Evolutionary conservation across 768 basidiomycete species (phyloP), one percentile per base, ranked within the genome.

Genomic region (Rhodocollybia butyracea): DNA sequence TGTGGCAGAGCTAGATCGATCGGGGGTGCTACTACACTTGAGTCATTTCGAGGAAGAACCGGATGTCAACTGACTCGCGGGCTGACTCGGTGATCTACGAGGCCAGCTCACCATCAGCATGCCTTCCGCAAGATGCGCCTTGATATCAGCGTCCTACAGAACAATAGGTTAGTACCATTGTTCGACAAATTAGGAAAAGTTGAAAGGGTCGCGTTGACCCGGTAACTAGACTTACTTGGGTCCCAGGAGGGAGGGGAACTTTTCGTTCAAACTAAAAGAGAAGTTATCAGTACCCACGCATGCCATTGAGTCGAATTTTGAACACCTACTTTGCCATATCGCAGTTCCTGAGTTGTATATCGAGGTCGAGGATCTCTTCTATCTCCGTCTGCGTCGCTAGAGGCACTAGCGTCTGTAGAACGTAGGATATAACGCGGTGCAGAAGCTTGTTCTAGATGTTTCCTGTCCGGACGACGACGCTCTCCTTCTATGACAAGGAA

Each of bases 91-190:
- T 8, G 48, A 26, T 15, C 32, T 31, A 27, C 51, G 51, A 31
- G 51, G 51, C 51, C 51, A 53, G 42, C 39, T 53, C 26, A 53
- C 51, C 39, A 29, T 39, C 27, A 53, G 40, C 27, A 53, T 53
- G 17, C 51, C 51, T 5, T 53, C 51, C 24, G 51, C 19, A n/a
- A 53, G 24, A 31, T 30, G 38, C 21, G 51, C 51, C 1, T 27
- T 53, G 51, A 53, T 53, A 3, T 53, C 39, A 41, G 51, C 24
- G 10, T 53, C 17, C 51, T 53, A 40, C 7, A 21, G 15, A 21
- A 36, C 38, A 36, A 53, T 41, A 51, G 21, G 21, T 40, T 15
- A 43, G 27, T 21, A 12, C 11, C 22, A 53, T 53, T 53, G 51
- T 53, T 53, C 40, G 40, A 53, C 39, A 29, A 30, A 43, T 41